These are phyloP conservation scores for Lachnellula hyalina DNA, from an alignment of 2,329 filamentous ascomycete genomes.

Conservation along the genomic window DNA sequence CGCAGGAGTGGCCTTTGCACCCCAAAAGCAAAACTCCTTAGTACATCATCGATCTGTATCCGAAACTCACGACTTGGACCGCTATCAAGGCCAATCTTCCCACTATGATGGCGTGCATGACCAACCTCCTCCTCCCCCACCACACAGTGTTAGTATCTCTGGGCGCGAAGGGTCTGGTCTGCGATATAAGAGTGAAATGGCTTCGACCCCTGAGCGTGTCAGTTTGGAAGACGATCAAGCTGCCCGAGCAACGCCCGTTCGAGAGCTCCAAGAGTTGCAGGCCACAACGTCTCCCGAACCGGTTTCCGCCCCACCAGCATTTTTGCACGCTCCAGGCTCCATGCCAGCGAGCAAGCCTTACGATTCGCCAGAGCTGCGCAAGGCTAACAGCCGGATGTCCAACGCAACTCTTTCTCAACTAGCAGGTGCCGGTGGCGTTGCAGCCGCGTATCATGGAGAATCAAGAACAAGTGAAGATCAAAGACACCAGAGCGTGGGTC, in stretches of 20 bases:
- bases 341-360: slow-evolving; percentile 65
- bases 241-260: slow-evolving; percentile 36
- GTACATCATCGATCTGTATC: slow-evolving; percentile 29
- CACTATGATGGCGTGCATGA: slow-evolving; percentile 26
- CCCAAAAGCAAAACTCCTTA: slow-evolving; percentile 6
- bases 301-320: slow-evolving; percentile 71
- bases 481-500: slow-evolving; percentile 18
- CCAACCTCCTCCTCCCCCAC: slow-evolving; percentile 22
- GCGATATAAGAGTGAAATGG: slow-evolving; percentile 40
- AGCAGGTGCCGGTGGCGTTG: slow-evolving; percentile 58
- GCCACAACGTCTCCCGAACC: slow-evolving; percentile 60
- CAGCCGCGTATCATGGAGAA: slow-evolving; percentile 27
- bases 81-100: slow-evolving; percentile 16
- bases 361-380: slow-evolving; percentile 70
- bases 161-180: slow-evolving; percentile 29
- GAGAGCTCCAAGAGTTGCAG: slow-evolving; percentile 51
- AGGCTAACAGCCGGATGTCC: slow-evolving; percentile 80
- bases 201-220: slow-evolving; percentile 45
- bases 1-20: slow-evolving; percentile 26
- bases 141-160: slow-evolving; percentile 18
- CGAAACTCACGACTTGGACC: slow-evolving; percentile 27
- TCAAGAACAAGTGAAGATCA: slow-evolving; percentile 20
- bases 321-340: slow-evolving; percentile 68
- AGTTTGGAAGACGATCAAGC: slow-evolving; percentile 54
- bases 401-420: slow-evolving; percentile 75